Percentiles rank a stretch among this genome's conserved stretches.
Conservation (phyloP, 306 rosid genomes). For the Leucaena leucocephala region DNA sequence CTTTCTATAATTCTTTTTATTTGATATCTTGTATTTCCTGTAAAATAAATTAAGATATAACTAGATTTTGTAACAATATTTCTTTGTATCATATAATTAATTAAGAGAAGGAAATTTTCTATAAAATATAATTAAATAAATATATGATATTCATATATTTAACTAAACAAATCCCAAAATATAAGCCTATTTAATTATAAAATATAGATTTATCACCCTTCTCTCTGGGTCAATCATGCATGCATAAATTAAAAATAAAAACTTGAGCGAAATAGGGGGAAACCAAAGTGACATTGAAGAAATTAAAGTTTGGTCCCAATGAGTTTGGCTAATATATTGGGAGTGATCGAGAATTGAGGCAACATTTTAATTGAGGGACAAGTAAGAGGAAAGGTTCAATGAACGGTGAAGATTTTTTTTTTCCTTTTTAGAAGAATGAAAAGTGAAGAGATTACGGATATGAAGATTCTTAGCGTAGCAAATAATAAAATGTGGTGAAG, state of each 20-base stretch:
- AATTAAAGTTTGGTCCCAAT: neutral
- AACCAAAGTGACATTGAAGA: neutral
- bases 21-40: no score
- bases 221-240: no score
- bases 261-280: neutral
- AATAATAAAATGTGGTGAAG: constrained; percentile 30
- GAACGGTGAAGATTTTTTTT: constrained; percentile 32
- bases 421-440: neutral
- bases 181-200: no score
- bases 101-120: no score
- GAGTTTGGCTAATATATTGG: neutral
- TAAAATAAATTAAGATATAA: no score
- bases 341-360: neutral
- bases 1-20: no score
- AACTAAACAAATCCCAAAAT: no score
- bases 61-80: no score
- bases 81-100: no score
- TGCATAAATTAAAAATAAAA: neutral
- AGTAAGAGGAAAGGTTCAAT: constrained; percentile 40
- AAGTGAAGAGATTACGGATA: constrained; percentile 5
- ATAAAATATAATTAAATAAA: no score
- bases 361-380: neutral
- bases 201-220: no score
- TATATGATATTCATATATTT: no score
- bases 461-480: constrained; percentile 62